Percentiles rank a stretch among this genome's conserved stretches.
Evolutionary conservation across 2,329 filamentous ascomycete genomes (phyloP).

Genomic region (Colletotrichum agaves): DNA sequence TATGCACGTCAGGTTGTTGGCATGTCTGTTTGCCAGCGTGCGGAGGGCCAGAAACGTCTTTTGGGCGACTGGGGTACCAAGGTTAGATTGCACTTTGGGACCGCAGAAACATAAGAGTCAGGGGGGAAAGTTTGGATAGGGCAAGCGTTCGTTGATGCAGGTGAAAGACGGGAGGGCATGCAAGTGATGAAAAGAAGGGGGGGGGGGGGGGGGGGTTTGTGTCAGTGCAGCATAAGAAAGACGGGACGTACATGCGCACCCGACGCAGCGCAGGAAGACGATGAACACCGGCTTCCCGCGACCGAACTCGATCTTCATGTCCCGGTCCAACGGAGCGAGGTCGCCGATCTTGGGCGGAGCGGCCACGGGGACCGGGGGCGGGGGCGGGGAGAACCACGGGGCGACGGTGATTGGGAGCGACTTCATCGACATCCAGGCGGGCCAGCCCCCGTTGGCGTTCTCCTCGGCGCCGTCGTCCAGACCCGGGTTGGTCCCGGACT

Average conservation of each 20-base stretch:
- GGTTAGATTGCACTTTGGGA: not conserved
- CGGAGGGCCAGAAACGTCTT: conserved; percentile 68
- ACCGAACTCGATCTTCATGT: conserved; percentile 55
- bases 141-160: not conserved
- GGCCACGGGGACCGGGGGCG: conserved; percentile 59
- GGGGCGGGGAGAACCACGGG: conserved; percentile 63
- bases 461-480: conserved; percentile 42
- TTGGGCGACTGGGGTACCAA: conserved; percentile 57
- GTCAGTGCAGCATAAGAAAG: conserved; percentile 9
- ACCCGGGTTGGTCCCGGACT: conserved; percentile 42
- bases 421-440: conserved; percentile 61
- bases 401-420: conserved; percentile 63
- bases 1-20: conserved; percentile 61
- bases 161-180: not conserved
- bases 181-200: not conserved
- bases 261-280: conserved; percentile 65
- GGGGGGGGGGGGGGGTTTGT: not conserved
- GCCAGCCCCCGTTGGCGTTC: conserved; percentile 47
- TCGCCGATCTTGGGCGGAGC: conserved; percentile 60
- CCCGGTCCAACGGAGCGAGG: conserved; percentile 58
- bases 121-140: not conserved
- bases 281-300: conserved; percentile 58
- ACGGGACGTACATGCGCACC: conserved; percentile 62
- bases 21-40: conserved; percentile 62
- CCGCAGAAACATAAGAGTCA: not conserved